Evolutionary conservation across 495 filamentous ascomycete species (phyloP).

Genomic region (Penicillium waksmanii): DNA sequence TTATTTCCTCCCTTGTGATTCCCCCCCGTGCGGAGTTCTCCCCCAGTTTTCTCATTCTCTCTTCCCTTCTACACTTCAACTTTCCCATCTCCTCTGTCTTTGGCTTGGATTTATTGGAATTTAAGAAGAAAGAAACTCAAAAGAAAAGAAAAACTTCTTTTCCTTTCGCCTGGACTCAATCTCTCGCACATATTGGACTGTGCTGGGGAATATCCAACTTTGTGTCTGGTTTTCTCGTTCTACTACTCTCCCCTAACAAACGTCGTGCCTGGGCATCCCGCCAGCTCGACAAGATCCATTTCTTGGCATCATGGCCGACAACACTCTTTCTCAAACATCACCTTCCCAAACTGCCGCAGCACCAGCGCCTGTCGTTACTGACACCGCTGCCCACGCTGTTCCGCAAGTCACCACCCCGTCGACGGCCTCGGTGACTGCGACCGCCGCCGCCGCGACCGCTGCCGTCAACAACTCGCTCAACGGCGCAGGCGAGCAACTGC

Average conservation of each 20-base stretch:
- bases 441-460: conserved; percentile 49
- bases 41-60: conserved; percentile 19
- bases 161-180: conserved; percentile 1
- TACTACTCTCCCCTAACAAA: conserved; percentile 8
- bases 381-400: conserved; percentile 26
- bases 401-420: conserved; percentile 26
- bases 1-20: conserved; percentile 34
- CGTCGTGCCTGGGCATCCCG: conserved; percentile 30
- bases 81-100: conserved; percentile 9
- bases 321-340: conserved; percentile 24
- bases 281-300: conserved; percentile 30
- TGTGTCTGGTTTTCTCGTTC: conserved; percentile 5
- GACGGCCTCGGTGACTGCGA: conserved; percentile 39
- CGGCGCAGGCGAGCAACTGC: conserved; percentile 59
- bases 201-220: neutral
- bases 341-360: conserved; percentile 32
- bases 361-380: conserved; percentile 32
- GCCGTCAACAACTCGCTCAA: conserved; percentile 46
- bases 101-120: too few species aligned
- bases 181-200: neutral
- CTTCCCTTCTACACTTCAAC: conserved; percentile 11
- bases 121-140: neutral
- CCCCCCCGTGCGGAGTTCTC: conserved; percentile 18
- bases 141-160: neutral
- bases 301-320: conserved; percentile 38